Evolutionary conservation across 768 basidiomycete species (phyloP), one percentile per base, ranked within the genome.

Genomic region (Leccinum rimulosum): DNA sequence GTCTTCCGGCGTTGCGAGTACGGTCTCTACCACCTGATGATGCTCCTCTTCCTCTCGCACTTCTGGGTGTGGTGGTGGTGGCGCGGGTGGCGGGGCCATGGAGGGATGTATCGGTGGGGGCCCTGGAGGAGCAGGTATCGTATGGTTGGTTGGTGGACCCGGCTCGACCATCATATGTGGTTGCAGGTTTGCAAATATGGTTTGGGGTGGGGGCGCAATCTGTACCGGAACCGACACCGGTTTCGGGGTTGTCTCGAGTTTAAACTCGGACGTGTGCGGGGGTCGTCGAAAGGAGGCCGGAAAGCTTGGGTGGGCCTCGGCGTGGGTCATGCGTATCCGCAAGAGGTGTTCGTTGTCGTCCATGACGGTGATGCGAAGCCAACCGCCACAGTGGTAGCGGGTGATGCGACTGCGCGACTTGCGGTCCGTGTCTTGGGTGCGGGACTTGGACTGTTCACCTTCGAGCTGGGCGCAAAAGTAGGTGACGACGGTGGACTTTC

Each of bases 331-430:
- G 55, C 72, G 72, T 65, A 73, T 74, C 30, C 72, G 72, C 33
- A 73, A 56, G 28, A 74, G 71, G 30, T 65, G 66, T 48, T 73
- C 72, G 48, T 74, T 73, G 55, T 73, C 73, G 22, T 73, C 73
- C 73, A 73, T 71, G 58, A 74, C 74, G 30, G 72, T 73, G 60
- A 73, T 74, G 22, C 73, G 72, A 25, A 73, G 65, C 72, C 72
- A 73, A 17, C 72, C 72, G 2, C 73, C 72, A 33, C 72, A 73
- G 38, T 74, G 73, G 27, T 71, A 73, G 36, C 72, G 72, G 1
- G 68, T 71, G 59, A 73, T 73, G 49, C 73, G 71, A 57, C 67
- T 70, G 17, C 72, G 70, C 52, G 73, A 74, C 61, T 74, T 74
- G 51, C 72, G 72, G 45, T 73, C 72, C 27, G 69, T 49, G 47